These are phyloP conservation scores for Aspergillus hancockii DNA, from an alignment of 495 filamentous ascomycete species.

Conservation along the genomic window DNA sequence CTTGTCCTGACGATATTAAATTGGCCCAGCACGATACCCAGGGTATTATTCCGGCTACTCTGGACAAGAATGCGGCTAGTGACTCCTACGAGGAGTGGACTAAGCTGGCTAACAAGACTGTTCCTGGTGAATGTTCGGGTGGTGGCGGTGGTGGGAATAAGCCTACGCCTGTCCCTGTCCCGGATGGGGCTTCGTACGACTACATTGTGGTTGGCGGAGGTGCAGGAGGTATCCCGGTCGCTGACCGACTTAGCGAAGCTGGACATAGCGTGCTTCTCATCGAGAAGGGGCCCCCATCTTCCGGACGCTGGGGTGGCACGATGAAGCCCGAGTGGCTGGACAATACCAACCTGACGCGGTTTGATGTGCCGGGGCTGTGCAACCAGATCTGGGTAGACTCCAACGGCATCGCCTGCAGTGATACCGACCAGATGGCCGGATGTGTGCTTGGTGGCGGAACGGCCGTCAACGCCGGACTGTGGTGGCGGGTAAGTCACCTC, in stretches of 20 bases:
- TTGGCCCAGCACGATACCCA: slow-evolving; percentile 18
- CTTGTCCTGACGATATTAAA: slow-evolving; percentile 16
- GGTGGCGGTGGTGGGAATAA: slow-evolving; percentile 12
- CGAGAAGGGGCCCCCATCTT: slow-evolving; percentile 25
- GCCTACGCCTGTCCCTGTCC: slow-evolving; percentile 11
- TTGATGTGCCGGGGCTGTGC: slow-evolving; percentile 13
- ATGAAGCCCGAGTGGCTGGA: slow-evolving; percentile 11
- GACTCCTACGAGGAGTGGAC: slow-evolving; percentile 14
- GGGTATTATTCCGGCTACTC: slow-evolving; percentile 14
- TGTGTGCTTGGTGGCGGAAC: slow-evolving; percentile 23
- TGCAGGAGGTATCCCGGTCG: slow-evolving; percentile 64
- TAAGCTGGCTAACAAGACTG: slow-evolving; percentile 13
- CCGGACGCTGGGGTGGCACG: slow-evolving; percentile 9
- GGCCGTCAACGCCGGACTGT: slow-evolving; percentile 10
- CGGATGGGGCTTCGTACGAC: slow-evolving; percentile 45
- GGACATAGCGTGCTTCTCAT: slow-evolving; percentile 67
- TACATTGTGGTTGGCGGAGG: slow-evolving; percentile 69
- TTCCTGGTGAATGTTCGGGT: slow-evolving; percentile 12
- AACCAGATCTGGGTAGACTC: slow-evolving; percentile 13
- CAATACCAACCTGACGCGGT: slow-evolving; percentile 7
- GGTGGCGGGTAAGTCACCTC: slow-evolving; percentile 4
- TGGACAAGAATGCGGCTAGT: slow-evolving; percentile 12
- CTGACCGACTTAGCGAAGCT: slow-evolving; percentile 62
- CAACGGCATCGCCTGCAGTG: slow-evolving; percentile 14
- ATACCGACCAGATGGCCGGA: slow-evolving; percentile 23